A percentile compares a stretch with the other conserved stretches of the same genome.
These are phyloP conservation scores for Colletotrichum sp. DNA, from an alignment of 2,329 filamentous ascomycete genomes.

Conservation along the genomic window DNA sequence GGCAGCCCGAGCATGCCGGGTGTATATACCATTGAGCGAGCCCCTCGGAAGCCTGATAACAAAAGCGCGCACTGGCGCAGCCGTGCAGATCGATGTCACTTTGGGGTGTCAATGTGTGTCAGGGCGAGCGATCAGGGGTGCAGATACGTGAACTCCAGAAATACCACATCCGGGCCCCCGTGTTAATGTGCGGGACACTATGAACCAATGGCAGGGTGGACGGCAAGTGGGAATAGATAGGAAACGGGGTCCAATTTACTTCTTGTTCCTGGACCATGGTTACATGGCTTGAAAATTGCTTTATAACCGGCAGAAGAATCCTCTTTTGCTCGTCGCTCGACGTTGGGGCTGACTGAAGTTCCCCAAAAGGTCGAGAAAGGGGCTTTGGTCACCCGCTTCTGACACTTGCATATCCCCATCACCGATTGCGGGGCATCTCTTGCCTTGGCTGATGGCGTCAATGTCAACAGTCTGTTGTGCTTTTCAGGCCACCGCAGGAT, in stretches of 20 bases:
- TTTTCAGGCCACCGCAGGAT: background rate
- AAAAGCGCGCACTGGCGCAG: background rate
- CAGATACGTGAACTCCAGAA: background rate
- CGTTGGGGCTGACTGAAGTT: background rate
- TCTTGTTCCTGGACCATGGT: background rate
- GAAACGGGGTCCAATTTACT: background rate
- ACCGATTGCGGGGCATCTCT: background rate
- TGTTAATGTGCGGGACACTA: background rate
- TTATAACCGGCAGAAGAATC: background rate
- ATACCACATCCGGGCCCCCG: background rate
- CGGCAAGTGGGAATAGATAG: background rate
- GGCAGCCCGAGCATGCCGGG: background rate
- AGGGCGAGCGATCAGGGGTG: background rate
- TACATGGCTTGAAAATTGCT: background rate
- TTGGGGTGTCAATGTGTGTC: background rate
- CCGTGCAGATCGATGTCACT: background rate
- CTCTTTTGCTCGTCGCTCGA: background rate
- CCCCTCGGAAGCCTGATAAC: background rate
- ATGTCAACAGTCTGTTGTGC: background rate
- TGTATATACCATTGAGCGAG: background rate
- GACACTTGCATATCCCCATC: background rate
- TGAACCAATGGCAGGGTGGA: background rate
- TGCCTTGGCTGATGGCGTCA: background rate
- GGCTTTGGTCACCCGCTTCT: background rate
- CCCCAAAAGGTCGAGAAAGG: background rate